Evolutionary conservation across 495 filamentous ascomycete species (phyloP).

Genomic region (Stereocaulon alpinum): DNA sequence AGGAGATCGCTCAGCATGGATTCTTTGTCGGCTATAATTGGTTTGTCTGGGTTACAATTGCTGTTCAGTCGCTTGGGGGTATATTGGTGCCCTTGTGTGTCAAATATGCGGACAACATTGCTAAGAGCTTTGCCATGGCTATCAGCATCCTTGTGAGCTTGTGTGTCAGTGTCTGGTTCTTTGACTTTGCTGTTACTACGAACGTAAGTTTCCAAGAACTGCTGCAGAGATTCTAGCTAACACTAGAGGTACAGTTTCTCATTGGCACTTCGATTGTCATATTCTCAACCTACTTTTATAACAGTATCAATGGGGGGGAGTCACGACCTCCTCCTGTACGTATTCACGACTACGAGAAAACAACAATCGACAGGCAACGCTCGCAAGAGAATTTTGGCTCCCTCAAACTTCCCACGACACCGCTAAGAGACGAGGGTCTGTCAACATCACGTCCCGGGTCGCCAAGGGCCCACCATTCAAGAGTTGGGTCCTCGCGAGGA

Average conservation of each 20-base stretch:
- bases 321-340: constrained; percentile 61
- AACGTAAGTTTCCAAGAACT: constrained; percentile 47
- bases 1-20: constrained; percentile 67
- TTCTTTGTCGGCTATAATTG: constrained; percentile 91
- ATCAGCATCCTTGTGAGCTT: constrained; percentile 81
- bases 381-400: constrained; percentile 34
- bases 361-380: constrained; percentile 37
- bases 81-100: constrained; percentile 75
- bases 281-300: constrained; percentile 77
- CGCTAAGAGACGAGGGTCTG: constrained; percentile 43
- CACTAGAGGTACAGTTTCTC: constrained; percentile 52
- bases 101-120: constrained; percentile 78
- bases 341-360: constrained; percentile 70
- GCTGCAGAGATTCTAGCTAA: constrained; percentile 16
- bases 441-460: constrained; percentile 60
- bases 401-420: constrained; percentile 40
- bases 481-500: constrained; percentile 31
- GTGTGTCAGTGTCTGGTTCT: constrained; percentile 73
- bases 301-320: constrained; percentile 34
- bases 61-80: constrained; percentile 73
- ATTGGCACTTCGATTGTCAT: constrained; percentile 69
- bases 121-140: constrained; percentile 84
- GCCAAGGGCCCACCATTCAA: constrained; percentile 43
- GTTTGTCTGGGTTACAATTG: constrained; percentile 78
- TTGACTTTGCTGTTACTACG: constrained; percentile 61